Evolutionary conservation across 2,329 filamentous ascomycete species (phyloP).

Genomic region (Ophiostoma himal-ulmi): DNA sequence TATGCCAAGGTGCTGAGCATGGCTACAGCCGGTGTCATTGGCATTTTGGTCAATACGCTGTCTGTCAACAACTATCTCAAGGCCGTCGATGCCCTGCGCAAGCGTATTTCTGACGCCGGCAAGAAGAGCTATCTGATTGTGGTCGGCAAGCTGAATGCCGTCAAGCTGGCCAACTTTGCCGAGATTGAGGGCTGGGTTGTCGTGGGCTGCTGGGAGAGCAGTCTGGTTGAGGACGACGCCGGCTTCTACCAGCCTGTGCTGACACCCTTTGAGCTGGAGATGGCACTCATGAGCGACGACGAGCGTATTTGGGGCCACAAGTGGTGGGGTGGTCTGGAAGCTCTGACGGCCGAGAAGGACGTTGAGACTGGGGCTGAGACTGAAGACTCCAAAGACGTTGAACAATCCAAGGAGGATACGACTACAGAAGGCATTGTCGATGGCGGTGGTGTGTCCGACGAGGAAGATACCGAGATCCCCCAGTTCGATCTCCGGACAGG

Average conservation of each 20-base stretch:
- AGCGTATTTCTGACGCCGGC: conserved; percentile 67
- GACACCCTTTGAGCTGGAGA: conserved; percentile 86
- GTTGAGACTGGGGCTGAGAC: neutral
- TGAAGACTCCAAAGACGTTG: neutral
- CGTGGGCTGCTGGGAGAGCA: conserved; percentile 96
- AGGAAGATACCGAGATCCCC: conserved; percentile 71
- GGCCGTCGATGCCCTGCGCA: conserved; percentile 68
- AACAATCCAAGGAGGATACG: neutral
- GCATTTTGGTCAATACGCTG: conserved; percentile 92
- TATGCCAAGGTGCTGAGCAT: conserved; percentile 82
- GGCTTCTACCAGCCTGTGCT: conserved; percentile 85
- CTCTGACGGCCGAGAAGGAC: conserved; percentile 38
- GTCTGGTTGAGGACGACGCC: conserved; percentile 72
- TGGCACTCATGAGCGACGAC: conserved; percentile 69
- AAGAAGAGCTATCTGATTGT: conserved; percentile 97
- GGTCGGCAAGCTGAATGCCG: conserved; percentile 91
- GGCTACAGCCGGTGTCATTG: conserved; percentile 75
- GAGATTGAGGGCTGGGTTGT: conserved; percentile 97
- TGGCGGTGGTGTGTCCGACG: conserved; percentile 33
- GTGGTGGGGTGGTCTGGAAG: conserved; percentile 84
- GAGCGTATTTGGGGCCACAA: conserved; percentile 77
- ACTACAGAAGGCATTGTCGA: conserved; percentile 21
- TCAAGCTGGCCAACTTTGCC: conserved; percentile 92
- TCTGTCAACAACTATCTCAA: conserved; percentile 84
- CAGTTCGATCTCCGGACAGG: conserved; percentile 91